Evolutionary conservation across 1,139 yeast species (phyloP), one percentile per base, ranked within the genome.

Genomic region (Yamadazyma oceani): DNA sequence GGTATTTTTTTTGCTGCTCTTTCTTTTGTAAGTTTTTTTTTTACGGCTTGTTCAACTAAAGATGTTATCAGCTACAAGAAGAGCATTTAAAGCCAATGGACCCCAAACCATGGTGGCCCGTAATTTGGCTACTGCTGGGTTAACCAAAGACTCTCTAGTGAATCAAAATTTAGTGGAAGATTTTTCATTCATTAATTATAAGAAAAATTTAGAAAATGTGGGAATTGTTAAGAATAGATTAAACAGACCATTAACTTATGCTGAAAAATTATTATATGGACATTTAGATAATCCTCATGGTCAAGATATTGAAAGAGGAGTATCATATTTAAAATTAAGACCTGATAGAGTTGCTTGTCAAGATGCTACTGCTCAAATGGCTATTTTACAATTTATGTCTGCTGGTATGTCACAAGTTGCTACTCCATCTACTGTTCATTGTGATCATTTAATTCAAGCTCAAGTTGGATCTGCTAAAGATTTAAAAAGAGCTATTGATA

Each of bases 311-410:
- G 86, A 85, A 73, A 86, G 97, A 72, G 98, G 98, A 73, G 86
- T 85, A 45, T 85, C 96, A 29, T 92, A 92, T 76, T 79, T 92
- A 72, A 90, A 92, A 73, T 82, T 92, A 66, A 86, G 97, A 75
- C 98, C 98, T 43, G 98, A 92, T 70, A 87, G 98, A 75, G 97
- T 92, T 57, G 97, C 98, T 45, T 90, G 97, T 80, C 98, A 92
- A 77, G 98, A 92, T 78, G 98, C 98, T 54, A 90, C 97, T 49
- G 98, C 98, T 53, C 98, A 92, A 75, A 92, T 92, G 98, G 97
- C 97, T 52, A 87, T 92, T 58, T 77, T 92, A 64, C 98, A 92
- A 77, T 90, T 90, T 71, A 90, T 90, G 97, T 85, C 96, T 53
- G 96, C 96, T 51, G 95, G 95, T 60, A 73, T 92, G 77, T 95